Conservation (phyloP, 1,284 basidiomycete species). For the Ganoderma sinense region DNA sequence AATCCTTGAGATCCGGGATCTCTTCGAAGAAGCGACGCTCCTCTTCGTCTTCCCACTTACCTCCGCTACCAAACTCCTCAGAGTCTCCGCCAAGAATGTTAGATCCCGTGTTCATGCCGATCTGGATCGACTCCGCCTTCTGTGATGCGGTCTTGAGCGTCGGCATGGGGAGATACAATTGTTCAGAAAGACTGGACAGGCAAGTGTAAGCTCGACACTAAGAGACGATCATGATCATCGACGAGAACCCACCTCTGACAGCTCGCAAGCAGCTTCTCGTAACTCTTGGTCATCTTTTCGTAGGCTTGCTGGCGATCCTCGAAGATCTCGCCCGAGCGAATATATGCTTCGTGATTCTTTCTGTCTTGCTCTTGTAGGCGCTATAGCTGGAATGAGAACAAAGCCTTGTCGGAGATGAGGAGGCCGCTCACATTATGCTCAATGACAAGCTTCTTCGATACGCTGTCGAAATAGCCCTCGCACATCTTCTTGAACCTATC, state of each 20-base stretch:
- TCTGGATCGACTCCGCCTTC: constrained; percentile 80
- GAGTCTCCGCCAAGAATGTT: constrained; percentile 54
- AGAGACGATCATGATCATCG: not conserved
- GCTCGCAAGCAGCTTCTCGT: constrained; percentile 88
- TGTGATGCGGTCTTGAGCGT: constrained; percentile 81
- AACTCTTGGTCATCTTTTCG: constrained; percentile 96
- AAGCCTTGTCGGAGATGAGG: constrained; percentile 1
- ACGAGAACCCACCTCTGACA: constrained; percentile 76
- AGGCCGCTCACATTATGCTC: constrained; percentile 82
- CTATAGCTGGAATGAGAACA: constrained; percentile 47
- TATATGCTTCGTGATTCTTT: constrained; percentile 98
- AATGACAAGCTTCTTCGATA: constrained; percentile 90
- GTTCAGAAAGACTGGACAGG: constrained; percentile 79
- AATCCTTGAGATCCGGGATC: constrained; percentile 89
- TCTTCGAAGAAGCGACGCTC: constrained; percentile 96
- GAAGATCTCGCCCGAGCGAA: constrained; percentile 98
- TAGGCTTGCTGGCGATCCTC: constrained; percentile 99
- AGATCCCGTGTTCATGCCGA: constrained; percentile 60
- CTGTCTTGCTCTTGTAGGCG: constrained; percentile 96
- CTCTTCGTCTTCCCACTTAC: constrained; percentile 99
- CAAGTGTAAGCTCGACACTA: not conserved
- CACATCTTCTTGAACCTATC: constrained; percentile 94
- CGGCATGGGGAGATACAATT: constrained; percentile 85
- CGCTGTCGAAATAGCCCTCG: constrained; percentile 91
- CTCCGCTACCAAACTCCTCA: constrained; percentile 74